Conservation (phyloP, 495 filamentous ascomycete species). For the Beverwykella pulmonaria region DNA sequence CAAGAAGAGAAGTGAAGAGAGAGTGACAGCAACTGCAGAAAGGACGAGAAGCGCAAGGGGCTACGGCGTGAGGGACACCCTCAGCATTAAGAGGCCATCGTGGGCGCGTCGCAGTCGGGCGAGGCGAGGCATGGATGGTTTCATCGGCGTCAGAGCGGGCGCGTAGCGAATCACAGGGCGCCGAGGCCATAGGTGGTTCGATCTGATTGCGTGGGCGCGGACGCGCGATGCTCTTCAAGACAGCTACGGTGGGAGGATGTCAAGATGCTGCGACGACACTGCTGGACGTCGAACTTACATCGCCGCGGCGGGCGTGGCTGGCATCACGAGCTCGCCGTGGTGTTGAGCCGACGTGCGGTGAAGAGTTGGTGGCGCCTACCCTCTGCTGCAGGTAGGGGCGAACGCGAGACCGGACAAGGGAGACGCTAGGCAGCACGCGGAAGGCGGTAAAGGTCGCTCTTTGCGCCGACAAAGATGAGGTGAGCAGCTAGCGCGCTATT, state of each 20-base stretch:
- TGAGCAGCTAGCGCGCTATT: conserved; percentile 18
- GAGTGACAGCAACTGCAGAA: conserved; percentile 20
- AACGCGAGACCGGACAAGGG: conserved; percentile 4
- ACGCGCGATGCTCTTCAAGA: background rate
- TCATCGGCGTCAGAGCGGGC: conserved; percentile 30
- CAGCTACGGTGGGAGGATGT: no score
- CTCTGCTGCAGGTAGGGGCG: background rate
- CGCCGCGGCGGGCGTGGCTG: background rate
- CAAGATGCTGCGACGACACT: no score
- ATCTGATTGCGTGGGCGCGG: conserved; percentile 9
- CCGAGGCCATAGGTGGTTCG: conserved; percentile 10
- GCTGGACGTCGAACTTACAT: background rate
- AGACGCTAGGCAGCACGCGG: conserved; percentile 16
- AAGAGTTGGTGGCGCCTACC: conserved; percentile 6
- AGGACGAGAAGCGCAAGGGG: conserved; percentile 10
- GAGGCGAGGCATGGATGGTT: conserved; percentile 26
- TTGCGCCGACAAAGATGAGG: background rate
- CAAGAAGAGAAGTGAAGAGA: conserved; percentile 29
- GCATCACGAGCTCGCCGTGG: conserved; percentile 14
- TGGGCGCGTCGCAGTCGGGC: conserved; percentile 31
- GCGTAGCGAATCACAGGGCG: conserved; percentile 25
- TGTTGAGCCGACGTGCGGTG: conserved; percentile 18
- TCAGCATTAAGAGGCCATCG: conserved; percentile 35
- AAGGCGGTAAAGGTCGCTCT: conserved; percentile 16
- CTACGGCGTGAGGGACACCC: conserved; percentile 7